These are phyloP conservation scores for Adenanthera pavonina DNA, from an alignment of 306 rosid genomes.

Conservation along the genomic window DNA sequence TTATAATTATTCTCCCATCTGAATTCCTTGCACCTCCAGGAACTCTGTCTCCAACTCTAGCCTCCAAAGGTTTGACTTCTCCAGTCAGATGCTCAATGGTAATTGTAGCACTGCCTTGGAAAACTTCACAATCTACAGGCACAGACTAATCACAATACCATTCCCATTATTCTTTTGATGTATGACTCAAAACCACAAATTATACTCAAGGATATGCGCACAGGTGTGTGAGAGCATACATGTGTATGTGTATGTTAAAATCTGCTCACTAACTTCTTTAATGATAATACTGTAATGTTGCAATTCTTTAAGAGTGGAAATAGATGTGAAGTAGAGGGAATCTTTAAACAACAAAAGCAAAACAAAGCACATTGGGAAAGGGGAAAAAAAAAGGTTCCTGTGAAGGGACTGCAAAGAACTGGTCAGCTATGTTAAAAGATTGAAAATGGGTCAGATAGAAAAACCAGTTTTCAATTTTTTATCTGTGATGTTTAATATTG, in stretches of 20 bases:
- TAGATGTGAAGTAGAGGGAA: not conserved
- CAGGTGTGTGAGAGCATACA: not conserved
- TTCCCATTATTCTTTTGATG: slow-evolving; percentile 60
- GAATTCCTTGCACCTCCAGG: slow-evolving; percentile 99
- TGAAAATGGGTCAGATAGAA: slow-evolving; percentile 11
- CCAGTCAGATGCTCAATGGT: slow-evolving; percentile 97
- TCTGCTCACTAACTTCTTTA: slow-evolving; percentile 13
- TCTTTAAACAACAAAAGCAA: slow-evolving; percentile 15
- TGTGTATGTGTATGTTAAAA: not conserved
- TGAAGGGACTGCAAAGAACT: slow-evolving; percentile 12
- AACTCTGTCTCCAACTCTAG: slow-evolving; percentile 81
- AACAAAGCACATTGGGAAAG: not conserved
- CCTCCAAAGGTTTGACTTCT: slow-evolving; percentile 91
- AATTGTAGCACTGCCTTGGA: slow-evolving; percentile 90
- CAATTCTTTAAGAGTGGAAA: slow-evolving; percentile 13
- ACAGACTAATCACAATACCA: slow-evolving; percentile 97
- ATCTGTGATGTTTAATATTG: not conserved
- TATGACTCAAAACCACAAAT: slow-evolving; percentile 44
- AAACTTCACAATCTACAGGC: slow-evolving; percentile 99
- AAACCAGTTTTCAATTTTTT: not conserved
- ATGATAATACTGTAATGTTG: not conserved
- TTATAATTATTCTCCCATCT: slow-evolving; percentile 94
- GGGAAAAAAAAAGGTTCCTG: not conserved
- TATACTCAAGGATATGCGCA: slow-evolving; percentile 21
- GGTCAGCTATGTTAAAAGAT: slow-evolving; percentile 21